Percentiles rank a stretch among this genome's conserved stretches.
Evolutionary conservation across 805 yeast species (phyloP).

Genomic region (Myxozyma vanderwaltii): DNA sequence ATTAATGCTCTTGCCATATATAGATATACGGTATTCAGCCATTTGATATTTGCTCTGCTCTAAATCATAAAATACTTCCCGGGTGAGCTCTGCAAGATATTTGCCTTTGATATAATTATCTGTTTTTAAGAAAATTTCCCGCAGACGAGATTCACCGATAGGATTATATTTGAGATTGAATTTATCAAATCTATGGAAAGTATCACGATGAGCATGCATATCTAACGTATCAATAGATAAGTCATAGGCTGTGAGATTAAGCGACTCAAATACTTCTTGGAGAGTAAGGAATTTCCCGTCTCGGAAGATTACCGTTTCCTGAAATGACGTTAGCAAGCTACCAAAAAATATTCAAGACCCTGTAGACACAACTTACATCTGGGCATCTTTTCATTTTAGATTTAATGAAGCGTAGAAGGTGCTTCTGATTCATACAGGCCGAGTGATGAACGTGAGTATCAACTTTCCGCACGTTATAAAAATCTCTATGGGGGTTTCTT

Average conservation of each 20-base stretch:
- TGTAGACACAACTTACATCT: constrained; percentile 47
- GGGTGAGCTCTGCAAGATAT: constrained; percentile 87
- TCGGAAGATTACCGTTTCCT: constrained; percentile 86
- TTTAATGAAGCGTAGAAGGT: constrained; percentile 88
- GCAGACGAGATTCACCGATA: constrained; percentile 93
- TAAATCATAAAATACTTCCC: constrained; percentile 90
- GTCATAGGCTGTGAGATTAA: constrained; percentile 90
- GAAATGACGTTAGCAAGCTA: no score
- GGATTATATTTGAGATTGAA: constrained; percentile 97
- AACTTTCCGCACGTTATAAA: constrained; percentile 93
- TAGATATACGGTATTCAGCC: constrained; percentile 93
- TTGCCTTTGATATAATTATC: constrained; percentile 88
- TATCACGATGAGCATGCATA: constrained; percentile 99
- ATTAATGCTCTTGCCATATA: constrained; percentile 83
- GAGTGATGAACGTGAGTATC: constrained; percentile 99
- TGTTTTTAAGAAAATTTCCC: constrained; percentile 94
- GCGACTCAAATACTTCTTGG: constrained; percentile 86
- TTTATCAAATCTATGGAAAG: constrained; percentile 97
- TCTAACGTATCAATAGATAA: constrained; percentile 94
- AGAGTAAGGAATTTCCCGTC: constrained; percentile 87
- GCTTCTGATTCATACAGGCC: constrained; percentile 99
- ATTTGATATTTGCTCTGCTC: constrained; percentile 95
- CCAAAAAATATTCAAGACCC: no score
- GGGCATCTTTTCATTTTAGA: constrained; percentile 86
- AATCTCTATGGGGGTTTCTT: constrained; percentile 94